A percentile compares a stretch with the other conserved stretches of the same genome.
phyloP scores from a whole-genome alignment of 495 filamentous ascomycete species.

The Hypoxylon fuscum region DNA sequence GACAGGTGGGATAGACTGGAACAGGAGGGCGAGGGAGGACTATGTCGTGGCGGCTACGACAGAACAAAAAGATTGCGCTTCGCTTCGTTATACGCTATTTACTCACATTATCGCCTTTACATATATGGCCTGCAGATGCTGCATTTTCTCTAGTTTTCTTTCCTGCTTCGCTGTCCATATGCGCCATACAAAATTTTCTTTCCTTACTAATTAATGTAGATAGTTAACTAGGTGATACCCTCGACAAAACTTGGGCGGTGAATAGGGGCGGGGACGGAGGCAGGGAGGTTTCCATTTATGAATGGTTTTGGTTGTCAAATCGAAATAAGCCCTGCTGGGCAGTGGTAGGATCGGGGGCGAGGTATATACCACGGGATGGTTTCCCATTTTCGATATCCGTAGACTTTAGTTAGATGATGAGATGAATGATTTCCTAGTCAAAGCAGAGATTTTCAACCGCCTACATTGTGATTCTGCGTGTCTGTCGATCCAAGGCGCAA shows the following conservation, averaged over 20 bases:
- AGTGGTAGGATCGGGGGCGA: conserved; percentile 28
- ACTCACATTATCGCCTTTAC: conserved; percentile 19
- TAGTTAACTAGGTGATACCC: conserved; percentile 38
- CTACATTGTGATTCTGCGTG: background rate
- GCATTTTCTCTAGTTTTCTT: conserved; percentile 22
- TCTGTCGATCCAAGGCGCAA: too few relatives aligned
- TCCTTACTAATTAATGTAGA: conserved; percentile 38
- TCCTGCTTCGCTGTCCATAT: conserved; percentile 34
- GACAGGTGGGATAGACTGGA: conserved; percentile 39
- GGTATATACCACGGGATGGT: conserved; percentile 41
- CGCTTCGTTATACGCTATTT: conserved; percentile 37
- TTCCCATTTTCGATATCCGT: conserved; percentile 34
- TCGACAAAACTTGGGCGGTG: conserved; percentile 21
- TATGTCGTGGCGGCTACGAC: conserved; percentile 30
- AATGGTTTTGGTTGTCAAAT: conserved; percentile 13
- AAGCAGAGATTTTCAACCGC: too few relatives aligned
- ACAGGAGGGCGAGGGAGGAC: conserved; percentile 11
- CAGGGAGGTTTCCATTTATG: conserved; percentile 4
- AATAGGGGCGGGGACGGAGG: conserved; percentile 12
- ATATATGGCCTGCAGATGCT: conserved; percentile 14
- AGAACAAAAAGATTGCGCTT: conserved; percentile 34
- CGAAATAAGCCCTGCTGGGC: conserved; percentile 37
- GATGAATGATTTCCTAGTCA: conserved; percentile 33
- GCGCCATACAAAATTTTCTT: conserved; percentile 22
- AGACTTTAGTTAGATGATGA: conserved; percentile 36